These are phyloP conservation scores for Brasenia schreberi DNA, from an alignment of 164 flowering plant genomes.

Conservation along the genomic window DNA sequence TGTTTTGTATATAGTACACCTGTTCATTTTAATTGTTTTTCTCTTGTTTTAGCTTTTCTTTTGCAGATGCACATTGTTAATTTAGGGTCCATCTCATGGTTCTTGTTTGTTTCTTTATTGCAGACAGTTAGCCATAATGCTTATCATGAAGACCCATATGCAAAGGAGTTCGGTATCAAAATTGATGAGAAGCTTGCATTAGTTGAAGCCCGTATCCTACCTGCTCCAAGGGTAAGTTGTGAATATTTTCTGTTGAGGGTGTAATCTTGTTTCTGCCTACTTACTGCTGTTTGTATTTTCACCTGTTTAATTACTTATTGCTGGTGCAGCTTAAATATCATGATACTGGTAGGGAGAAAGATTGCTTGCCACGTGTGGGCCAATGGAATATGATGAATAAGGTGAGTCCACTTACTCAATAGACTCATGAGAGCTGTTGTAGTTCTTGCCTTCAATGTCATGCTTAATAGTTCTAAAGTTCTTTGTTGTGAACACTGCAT, in stretches of 20 bases:
- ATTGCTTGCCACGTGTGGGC: constrained; percentile 86
- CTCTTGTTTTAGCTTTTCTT: neutral
- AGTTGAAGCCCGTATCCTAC: constrained; percentile 92
- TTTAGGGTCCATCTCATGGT: neutral
- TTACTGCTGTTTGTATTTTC: neutral
- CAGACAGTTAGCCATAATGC: constrained; percentile 90
- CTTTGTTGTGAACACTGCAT: neutral
- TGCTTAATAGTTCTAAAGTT: neutral
- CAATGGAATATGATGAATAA: constrained; percentile 98
- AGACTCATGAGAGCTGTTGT: too few relatives aligned
- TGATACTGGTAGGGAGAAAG: constrained; percentile 80
- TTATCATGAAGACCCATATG: constrained; percentile 70
- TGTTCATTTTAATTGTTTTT: neutral
- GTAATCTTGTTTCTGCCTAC: neutral
- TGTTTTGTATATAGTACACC: too few relatives aligned
- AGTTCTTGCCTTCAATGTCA: too few relatives aligned
- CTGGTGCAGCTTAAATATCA: constrained; percentile 81
- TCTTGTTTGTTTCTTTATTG: neutral
- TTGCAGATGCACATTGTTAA: too few relatives aligned
- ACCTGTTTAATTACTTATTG: neutral
- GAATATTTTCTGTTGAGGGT: neutral
- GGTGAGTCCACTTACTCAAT: constrained; percentile 17
- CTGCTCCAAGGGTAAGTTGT: constrained; percentile 74
- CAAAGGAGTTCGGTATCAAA: constrained; percentile 80
- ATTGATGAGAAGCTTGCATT: constrained; percentile 78